Percentiles rank a stretch among this genome's conserved stretches.
phyloP scores from a whole-genome alignment of 1,284 basidiomycete genomes.

The Cryptococcus sp. region DNA sequence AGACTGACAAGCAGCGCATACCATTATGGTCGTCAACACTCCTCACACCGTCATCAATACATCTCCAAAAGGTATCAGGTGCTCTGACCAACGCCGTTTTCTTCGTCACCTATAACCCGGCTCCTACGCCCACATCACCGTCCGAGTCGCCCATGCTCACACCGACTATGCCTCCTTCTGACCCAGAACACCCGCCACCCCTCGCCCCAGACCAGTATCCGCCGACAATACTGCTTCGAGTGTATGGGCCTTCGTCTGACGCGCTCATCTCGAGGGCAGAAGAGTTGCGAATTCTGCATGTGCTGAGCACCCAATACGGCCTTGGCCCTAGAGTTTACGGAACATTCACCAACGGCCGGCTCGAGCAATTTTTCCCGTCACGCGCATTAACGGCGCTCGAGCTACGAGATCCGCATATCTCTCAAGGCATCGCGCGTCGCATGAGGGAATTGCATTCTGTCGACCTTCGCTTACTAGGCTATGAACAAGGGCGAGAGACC shows the following conservation, averaged over 20 bases:
- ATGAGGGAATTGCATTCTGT: conserved; percentile 94
- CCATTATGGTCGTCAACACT: conserved; percentile 52
- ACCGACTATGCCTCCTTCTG: conserved; percentile 46
- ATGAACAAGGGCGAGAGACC: conserved; percentile 58
- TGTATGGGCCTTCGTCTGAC: conserved; percentile 85
- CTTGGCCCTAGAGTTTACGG: conserved; percentile 91
- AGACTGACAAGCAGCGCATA: conserved; percentile 32
- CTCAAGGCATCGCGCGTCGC: conserved; percentile 78
- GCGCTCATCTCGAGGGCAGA: conserved; percentile 78
- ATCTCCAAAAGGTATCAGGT: conserved; percentile 79
- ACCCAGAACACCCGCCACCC: conserved; percentile 39
- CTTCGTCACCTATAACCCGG: conserved; percentile 68
- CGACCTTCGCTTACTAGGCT: conserved; percentile 67
- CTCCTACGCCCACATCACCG: conserved; percentile 42
- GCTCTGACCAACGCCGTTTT: conserved; percentile 92
- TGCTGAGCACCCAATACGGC: conserved; percentile 78
- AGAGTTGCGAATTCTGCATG: conserved; percentile 82
- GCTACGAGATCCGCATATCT: conserved; percentile 71
- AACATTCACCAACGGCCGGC: conserved; percentile 87
- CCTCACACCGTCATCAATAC: conserved; percentile 57
- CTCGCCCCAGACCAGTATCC: conserved; percentile 47
- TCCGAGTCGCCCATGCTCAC: conserved; percentile 51
- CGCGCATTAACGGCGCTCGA: conserved; percentile 73
- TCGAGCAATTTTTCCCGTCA: conserved; percentile 92
- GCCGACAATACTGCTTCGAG: conserved; percentile 75